phyloP scores from a whole-genome alignment of 2,329 filamentous ascomycete genomes.

The Penicillium sp. region DNA sequence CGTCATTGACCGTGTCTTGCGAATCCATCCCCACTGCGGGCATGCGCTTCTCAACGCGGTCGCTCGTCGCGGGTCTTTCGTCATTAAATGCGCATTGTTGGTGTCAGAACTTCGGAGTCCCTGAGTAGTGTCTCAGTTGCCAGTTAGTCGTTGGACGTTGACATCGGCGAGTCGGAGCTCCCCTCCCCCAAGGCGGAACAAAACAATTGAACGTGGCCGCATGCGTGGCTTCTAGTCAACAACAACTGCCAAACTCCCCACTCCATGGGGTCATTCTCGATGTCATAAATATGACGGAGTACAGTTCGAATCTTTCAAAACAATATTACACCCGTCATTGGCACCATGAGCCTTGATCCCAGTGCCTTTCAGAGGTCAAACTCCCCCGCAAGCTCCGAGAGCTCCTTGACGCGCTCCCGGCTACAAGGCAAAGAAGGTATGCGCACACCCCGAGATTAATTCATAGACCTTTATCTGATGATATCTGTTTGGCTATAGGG shows the following conservation, averaged over 20 bases:
- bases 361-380: slow-evolving; percentile 42
- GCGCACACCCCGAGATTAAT: slow-evolving; percentile 23
- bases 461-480: background rate
- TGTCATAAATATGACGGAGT: slow-evolving; percentile 39
- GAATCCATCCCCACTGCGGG: slow-evolving; percentile 23
- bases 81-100: slow-evolving; percentile 15
- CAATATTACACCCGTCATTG: slow-evolving; percentile 27
- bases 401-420: slow-evolving; percentile 74
- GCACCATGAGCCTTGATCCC: slow-evolving; percentile 45
- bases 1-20: slow-evolving; percentile 15
- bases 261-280: slow-evolving; percentile 18
- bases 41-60: slow-evolving; percentile 25
- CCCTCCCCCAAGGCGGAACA: slow-evolving; percentile 23
- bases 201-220: slow-evolving; percentile 24
- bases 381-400: slow-evolving; percentile 81
- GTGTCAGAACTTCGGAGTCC: background rate
- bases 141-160: slow-evolving; percentile 11
- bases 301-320: slow-evolving; percentile 19
- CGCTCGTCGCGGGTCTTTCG: slow-evolving; percentile 16
- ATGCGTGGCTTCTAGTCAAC: slow-evolving; percentile 22
- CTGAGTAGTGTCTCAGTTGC: background rate
- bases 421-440: slow-evolving; percentile 73
- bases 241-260: slow-evolving; percentile 17
- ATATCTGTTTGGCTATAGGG: slow-evolving; percentile 23
- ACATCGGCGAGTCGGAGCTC: slow-evolving; percentile 20